Conservation (phyloP, 257 asterid genomes). For the Catharanthus roseus region DNA sequence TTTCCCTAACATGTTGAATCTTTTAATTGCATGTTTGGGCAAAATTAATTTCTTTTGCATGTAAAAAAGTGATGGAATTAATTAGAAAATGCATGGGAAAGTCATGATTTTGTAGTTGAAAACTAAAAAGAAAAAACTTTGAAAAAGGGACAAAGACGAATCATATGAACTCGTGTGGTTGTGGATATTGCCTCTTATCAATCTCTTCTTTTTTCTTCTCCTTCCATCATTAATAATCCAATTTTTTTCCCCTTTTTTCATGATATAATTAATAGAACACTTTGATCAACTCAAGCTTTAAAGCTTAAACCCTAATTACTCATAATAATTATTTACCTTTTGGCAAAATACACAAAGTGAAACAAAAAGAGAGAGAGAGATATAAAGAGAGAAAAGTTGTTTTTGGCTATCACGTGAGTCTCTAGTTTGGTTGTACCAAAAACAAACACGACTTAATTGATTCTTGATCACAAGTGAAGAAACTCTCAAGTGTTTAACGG, state of each 20-base stretch:
- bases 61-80: not conserved
- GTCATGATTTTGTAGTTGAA: slow-evolving; percentile 25
- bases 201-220: not conserved
- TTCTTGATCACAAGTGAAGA: not conserved
- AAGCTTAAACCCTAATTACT: not conserved
- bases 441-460: not conserved
- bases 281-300: not conserved
- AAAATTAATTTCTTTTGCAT: not conserved
- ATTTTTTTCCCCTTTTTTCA: too few species aligned
- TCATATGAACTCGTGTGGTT: slow-evolving; percentile 9
- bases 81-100: slow-evolving; percentile 20
- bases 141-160: not conserved
- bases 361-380: not conserved
- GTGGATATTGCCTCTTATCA: not conserved
- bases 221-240: too few species aligned
- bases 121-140: not conserved
- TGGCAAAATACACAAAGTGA: not conserved
- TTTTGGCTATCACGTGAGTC: slow-evolving; percentile 3
- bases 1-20: too few species aligned
- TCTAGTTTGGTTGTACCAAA: slow-evolving; percentile 1
- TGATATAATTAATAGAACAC: not conserved
- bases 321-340: not conserved
- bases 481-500: not conserved
- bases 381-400: not conserved
- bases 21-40: too few species aligned